Base-by-base conservation (phyloP, 2,329 filamentous ascomycete species). In the Colletotrichum tanaceti region DNA sequence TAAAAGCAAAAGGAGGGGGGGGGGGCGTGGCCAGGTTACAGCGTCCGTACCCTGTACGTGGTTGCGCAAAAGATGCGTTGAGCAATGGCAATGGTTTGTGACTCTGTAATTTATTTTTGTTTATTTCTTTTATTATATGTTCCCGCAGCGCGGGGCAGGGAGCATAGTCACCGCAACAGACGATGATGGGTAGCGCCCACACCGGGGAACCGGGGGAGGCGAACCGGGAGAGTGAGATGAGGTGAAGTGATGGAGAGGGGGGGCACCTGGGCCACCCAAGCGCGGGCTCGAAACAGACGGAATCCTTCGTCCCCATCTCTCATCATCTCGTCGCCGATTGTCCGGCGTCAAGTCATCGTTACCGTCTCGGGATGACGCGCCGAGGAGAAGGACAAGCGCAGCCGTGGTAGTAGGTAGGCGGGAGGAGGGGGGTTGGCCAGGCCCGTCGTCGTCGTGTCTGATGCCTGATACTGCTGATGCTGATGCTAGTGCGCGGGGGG, bases 191-290 rank as follows among this genome's bases (percentile, higher is more conserved):
- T 60, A 41, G 47, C 50, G 65, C 65, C 59, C 58, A 55, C 46
- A 46, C 61, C 54, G 61, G 65, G 65, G 54, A 65, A 65, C 61
- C 61, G 65, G 65, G 49, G 54, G 35, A 65, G 24, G 54, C 47
- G 52, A 50, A 43, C 61, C 65, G 60, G 61, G 54, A 41, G 24
- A 5, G 39, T 22, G 18, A 39, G 24, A 58, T 20, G 22, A 46
- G 20, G 46, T 47, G 62, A 43, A n/a, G 24, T 39, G 24, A 20
- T 10, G 16, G 20, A 24, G 47, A 13, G 3, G 13, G 24, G n/a
- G 5, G 28, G 28, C 28, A 28, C 5, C 5, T 28, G 28, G 28
- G 28, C 5, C 28, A 28, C 28, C 47, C 47, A 10, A 14, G 24
- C 14, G 46, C 46, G 46, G 22, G 46, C 16, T 28, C 24, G 28